Conservation (phyloP, 2,329 filamentous ascomycete species). For the Aspergillus neotritici region DNA sequence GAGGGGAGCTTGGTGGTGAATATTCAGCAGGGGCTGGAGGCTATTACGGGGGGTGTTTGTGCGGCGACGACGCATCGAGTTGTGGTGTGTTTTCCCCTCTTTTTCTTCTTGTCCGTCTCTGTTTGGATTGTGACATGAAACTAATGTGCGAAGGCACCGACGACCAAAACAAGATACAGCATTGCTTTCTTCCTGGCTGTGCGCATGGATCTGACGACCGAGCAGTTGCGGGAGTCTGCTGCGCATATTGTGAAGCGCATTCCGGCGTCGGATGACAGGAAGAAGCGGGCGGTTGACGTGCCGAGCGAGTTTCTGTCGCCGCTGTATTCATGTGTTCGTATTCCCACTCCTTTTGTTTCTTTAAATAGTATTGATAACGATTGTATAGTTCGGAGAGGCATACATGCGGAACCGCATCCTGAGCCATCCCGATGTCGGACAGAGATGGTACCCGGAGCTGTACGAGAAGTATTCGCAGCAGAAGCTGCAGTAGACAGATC, state of each 20-base stretch:
- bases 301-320: constrained; percentile 35
- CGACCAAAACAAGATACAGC: constrained; percentile 33
- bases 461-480: constrained; percentile 13
- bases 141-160: constrained; percentile 28
- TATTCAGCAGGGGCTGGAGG: constrained; percentile 51
- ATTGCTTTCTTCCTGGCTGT: constrained; percentile 55
- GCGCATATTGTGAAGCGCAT: constrained; percentile 28
- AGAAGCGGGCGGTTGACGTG: constrained; percentile 30
- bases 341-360: too few species aligned
- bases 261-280: constrained; percentile 25
- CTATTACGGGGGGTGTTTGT: constrained; percentile 51
- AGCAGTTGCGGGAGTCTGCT: constrained; percentile 30
- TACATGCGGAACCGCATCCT: constrained; percentile 33
- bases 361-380: neutral
- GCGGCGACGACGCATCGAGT: constrained; percentile 37
- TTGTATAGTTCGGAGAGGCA: constrained; percentile 30
- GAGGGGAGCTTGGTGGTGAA: constrained; percentile 44
- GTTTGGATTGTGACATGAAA: too few species aligned
- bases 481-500: too few species aligned
- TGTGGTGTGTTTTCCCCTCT: constrained; percentile 18
- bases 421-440: constrained; percentile 34
- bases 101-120: neutral
- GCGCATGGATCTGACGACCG: constrained; percentile 45
- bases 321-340: constrained; percentile 31
- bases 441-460: constrained; percentile 32